Percentiles rank a stretch among this genome's conserved stretches.
Evolutionary conservation across 2,329 filamentous ascomycete genomes (phyloP).

Genomic region (Trichophyton rubrum): DNA sequence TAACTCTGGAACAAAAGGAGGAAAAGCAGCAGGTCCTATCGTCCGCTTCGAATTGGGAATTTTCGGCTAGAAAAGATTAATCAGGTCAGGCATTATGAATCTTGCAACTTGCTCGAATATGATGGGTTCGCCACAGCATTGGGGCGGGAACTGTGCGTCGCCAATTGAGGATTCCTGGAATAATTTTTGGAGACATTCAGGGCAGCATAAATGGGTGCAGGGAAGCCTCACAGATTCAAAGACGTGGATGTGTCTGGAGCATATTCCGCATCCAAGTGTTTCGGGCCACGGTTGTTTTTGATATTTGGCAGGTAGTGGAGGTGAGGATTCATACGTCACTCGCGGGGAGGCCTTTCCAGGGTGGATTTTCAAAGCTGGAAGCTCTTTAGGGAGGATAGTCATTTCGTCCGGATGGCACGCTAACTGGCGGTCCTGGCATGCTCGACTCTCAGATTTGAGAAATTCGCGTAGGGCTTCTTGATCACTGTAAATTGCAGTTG

Average conservation of each 20-base stretch:
- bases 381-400: background rate
- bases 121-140: slow-evolving; percentile 39
- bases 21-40: slow-evolving; percentile 42
- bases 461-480: background rate
- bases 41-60: slow-evolving; percentile 36
- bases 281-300: background rate
- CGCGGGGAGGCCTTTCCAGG: no score
- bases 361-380: no score
- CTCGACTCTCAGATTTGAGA: background rate
- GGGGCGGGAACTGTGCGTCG: slow-evolving; percentile 44
- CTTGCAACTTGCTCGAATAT: slow-evolving; percentile 22
- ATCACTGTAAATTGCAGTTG: background rate
- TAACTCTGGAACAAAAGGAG: slow-evolving; percentile 36
- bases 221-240: slow-evolving; percentile 7
- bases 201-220: slow-evolving; percentile 41
- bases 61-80: slow-evolving; percentile 33
- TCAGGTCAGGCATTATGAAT: slow-evolving; percentile 28
- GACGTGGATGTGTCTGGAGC: background rate
- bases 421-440: background rate
- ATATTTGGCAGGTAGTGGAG: background rate
- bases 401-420: background rate
- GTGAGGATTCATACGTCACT: background rate
- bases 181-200: slow-evolving; percentile 34
- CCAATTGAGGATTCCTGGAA: slow-evolving; percentile 37
- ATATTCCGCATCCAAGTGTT: background rate